phyloP scores from a whole-genome alignment of 768 basidiomycete species.

The Rhizopogon roseolus region DNA sequence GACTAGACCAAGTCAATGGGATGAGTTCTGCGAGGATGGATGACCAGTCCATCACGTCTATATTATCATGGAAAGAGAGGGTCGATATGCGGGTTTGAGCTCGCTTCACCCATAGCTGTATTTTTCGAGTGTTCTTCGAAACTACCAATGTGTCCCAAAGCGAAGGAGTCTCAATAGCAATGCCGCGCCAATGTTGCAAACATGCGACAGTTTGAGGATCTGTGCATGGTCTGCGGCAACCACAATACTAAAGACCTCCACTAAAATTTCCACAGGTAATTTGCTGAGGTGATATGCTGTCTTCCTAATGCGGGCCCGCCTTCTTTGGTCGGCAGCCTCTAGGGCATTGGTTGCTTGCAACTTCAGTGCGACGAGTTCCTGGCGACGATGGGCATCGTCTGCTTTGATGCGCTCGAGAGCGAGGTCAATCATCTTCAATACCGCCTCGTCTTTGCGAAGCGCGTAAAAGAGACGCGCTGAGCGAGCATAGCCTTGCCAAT shows the following conservation, averaged over 20 bases:
- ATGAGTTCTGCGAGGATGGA: conserved; percentile 13
- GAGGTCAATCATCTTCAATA: conserved; percentile 54
- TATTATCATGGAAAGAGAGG: conserved; percentile 16
- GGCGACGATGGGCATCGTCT: conserved; percentile 39
- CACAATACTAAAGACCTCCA: conserved; percentile 45
- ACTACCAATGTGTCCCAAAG: conserved; percentile 63
- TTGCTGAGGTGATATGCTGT: conserved; percentile 49
- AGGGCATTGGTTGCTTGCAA: conserved; percentile 27
- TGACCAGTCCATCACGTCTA: conserved; percentile 12
- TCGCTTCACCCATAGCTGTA: conserved; percentile 52
- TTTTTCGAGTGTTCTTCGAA: conserved; percentile 41
- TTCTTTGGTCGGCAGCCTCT: conserved; percentile 14
- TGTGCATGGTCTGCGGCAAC: conserved; percentile 36
- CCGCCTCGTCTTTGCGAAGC: conserved; percentile 43
- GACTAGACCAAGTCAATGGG: conserved; percentile 18
- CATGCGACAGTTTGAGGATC: conserved; percentile 46
- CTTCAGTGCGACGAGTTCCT: conserved; percentile 41
- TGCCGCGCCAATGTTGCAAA: conserved; percentile 62
- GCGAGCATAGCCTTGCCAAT: conserved; percentile 76
- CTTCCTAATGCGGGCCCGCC: conserved; percentile 18
- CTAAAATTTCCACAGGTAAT: conserved; percentile 66
- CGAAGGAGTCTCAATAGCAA: conserved; percentile 44
- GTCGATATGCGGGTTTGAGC: conserved; percentile 42
- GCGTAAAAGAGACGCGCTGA: conserved; percentile 63
- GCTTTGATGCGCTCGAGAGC: conserved; percentile 49